Evolutionary conservation across 2,329 filamentous ascomycete species (phyloP).

Genomic region (Aureobasidium sp.): DNA sequence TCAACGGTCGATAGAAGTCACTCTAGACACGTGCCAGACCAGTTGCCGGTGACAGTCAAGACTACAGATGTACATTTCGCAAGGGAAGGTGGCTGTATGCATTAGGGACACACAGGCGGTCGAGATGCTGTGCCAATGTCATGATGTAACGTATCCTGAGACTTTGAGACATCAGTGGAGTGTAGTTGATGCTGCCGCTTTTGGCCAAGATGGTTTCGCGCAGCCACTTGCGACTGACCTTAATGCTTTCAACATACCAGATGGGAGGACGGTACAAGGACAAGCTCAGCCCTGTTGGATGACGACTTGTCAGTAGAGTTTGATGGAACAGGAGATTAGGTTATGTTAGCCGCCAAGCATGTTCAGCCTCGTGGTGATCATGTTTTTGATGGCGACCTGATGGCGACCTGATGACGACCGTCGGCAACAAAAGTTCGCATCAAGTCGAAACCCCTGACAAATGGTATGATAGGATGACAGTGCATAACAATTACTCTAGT

Average conservation of each 20-base stretch:
- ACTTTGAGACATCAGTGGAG: too few species aligned
- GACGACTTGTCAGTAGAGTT: too few species aligned
- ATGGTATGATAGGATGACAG: background rate
- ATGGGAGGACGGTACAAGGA: too few species aligned
- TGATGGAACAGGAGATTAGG: background rate
- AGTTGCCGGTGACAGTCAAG: background rate
- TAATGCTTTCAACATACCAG: too few species aligned
- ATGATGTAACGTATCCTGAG: background rate
- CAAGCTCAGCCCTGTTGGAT: too few species aligned
- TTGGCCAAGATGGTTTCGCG: too few species aligned
- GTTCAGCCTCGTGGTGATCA: background rate
- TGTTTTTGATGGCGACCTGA: background rate
- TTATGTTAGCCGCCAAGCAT: background rate
- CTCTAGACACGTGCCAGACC: background rate
- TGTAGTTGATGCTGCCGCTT: background rate
- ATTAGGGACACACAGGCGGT: background rate
- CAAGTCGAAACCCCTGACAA: too few species aligned
- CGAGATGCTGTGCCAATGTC: background rate
- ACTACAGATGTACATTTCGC: background rate
- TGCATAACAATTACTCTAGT: too few species aligned
- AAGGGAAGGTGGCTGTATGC: background rate
- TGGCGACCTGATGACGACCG: background rate
- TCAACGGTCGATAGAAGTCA: constrained; percentile 7
- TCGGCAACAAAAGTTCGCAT: background rate
- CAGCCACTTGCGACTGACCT: too few species aligned